These are phyloP conservation scores for Benincasa hispida DNA, from an alignment of 306 rosid genomes.

Conservation along the genomic window DNA sequence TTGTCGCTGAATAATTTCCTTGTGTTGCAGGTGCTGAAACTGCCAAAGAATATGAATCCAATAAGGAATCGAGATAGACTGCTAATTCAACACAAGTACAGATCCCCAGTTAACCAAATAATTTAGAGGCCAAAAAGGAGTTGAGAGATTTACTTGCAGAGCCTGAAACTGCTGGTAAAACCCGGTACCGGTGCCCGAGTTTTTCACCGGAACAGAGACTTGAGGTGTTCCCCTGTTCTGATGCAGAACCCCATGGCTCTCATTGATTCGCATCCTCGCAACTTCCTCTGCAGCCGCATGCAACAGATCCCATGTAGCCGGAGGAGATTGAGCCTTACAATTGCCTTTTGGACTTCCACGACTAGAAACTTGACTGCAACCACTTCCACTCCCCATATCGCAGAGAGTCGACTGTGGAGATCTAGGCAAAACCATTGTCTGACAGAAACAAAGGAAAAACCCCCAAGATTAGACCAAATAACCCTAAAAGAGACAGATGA, in stretches of 20 bases:
- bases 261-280: slow-evolving; percentile 36
- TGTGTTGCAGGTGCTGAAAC: slow-evolving; percentile 43
- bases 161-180: slow-evolving; percentile 28
- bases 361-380: slow-evolving; percentile 36
- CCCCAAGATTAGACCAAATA: neutral
- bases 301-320: slow-evolving; percentile 54
- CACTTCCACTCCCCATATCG: slow-evolving; percentile 26
- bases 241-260: slow-evolving; percentile 10
- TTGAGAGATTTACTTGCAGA: slow-evolving; percentile 23
- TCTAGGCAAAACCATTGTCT: slow-evolving; percentile 19
- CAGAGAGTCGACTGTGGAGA: slow-evolving; percentile 71
- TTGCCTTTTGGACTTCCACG: slow-evolving; percentile 43
- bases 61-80: neutral
- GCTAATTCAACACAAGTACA: neutral
- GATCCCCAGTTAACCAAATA: neutral
- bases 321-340: slow-evolving; percentile 15
- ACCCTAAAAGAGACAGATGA: neutral
- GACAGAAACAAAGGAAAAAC: neutral
- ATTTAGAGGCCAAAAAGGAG: neutral
- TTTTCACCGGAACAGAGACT: slow-evolving; percentile 9
- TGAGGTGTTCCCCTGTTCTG: slow-evolving; percentile 23
- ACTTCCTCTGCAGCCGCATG: slow-evolving; percentile 62
- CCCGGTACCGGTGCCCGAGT: slow-evolving; percentile 12
- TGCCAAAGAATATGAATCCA: neutral
- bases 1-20: slow-evolving; percentile 39